Evolutionary conservation across 2,329 filamentous ascomycete species (phyloP), one percentile per base, ranked within the genome.

Genomic region (Sordariomycetes sp.): DNA sequence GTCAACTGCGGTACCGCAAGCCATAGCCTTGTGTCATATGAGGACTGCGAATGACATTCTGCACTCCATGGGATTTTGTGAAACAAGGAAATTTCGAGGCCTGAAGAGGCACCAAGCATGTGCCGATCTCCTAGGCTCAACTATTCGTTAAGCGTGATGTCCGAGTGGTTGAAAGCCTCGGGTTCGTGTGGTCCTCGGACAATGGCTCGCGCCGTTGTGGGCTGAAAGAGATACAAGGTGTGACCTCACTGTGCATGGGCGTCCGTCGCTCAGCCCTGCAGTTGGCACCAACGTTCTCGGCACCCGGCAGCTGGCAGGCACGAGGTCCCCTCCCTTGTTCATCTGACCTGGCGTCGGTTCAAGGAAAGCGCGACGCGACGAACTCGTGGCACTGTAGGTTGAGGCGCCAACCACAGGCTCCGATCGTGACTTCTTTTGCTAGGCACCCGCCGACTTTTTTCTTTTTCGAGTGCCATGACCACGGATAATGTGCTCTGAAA

Each of bases 341-440:
- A 55, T 10, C 53, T 55, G 53, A 55, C 53, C 39, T 55, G 53
- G 53, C 53, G 53, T 48, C 24, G n/a, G 15, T 39, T 17, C 36
- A 17, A 35, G 53, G 25, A 45, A 39, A 20, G 20, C 54, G 39
- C 39, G 39, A 34, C 54, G 24, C 25, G 15, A 32, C 17, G 24
- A 53, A 53, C 3, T 22, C 35, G 39, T 45, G 39, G 39, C 39
- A 17, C 15, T 12, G 5, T 13, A 55, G 22, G 34, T 42, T 13
- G 36, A 24, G 35, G 35, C 34, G 45, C 24, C n/a, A 22, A 7
- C 24, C 39, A n/a, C 12, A 51, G 10, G n/a, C n/a, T n/a, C n/a
- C n/a, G 20, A 28, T 32, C 24, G 15, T 22, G 20, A 10, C 34
- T 13, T 50, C n/a, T 20, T 51, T n/a, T n/a, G 1, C 52, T 8